These are phyloP conservation scores for Aspergillus heteromorphus DNA, from an alignment of 495 filamentous ascomycete genomes.

Conservation along the genomic window DNA sequence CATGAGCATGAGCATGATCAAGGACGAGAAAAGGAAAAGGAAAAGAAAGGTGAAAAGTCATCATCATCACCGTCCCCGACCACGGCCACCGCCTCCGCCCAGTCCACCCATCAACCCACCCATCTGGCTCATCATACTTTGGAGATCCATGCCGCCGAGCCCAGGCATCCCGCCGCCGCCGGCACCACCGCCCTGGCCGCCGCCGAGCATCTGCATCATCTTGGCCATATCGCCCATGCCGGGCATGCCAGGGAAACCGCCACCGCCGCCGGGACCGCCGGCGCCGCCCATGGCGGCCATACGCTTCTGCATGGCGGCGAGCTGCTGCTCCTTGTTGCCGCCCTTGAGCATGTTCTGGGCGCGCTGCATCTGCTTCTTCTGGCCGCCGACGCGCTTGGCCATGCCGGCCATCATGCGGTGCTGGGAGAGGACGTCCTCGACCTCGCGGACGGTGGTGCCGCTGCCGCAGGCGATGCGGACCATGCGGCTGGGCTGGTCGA, in stretches of 20 bases:
- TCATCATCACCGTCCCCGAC: slow-evolving; percentile 32
- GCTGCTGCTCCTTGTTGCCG: slow-evolving; percentile 81
- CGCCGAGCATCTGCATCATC: slow-evolving; percentile 72
- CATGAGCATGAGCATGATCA: not conserved
- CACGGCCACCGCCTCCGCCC: slow-evolving; percentile 34
- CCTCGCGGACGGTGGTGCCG: slow-evolving; percentile 87
- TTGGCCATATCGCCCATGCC: slow-evolving; percentile 75
- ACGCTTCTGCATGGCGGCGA: slow-evolving; percentile 96
- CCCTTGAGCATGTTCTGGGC: slow-evolving; percentile 89
- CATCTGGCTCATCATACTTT: slow-evolving; percentile 83
- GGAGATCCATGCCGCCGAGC: slow-evolving; percentile 70
- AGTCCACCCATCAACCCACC: slow-evolving; percentile 60
- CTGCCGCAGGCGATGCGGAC: slow-evolving; percentile 84
- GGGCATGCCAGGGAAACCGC: slow-evolving; percentile 41
- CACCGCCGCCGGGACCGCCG: slow-evolving; percentile 59
- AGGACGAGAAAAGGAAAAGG: not conserved
- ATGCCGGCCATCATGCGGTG: slow-evolving; percentile 98
- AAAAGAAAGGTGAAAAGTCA: not conserved
- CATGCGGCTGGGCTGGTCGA: slow-evolving; percentile 90
- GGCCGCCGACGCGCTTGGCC: slow-evolving; percentile 97
- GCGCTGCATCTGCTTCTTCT: slow-evolving; percentile 93
- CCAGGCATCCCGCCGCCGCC: slow-evolving; percentile 44
- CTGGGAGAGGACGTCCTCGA: slow-evolving; percentile 96
- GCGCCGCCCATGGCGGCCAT: slow-evolving; percentile 85
- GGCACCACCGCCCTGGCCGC: slow-evolving; percentile 40